Conservation (phyloP, 192 early-diverging fungal genomes). For the Physocladia obscura region DNA sequence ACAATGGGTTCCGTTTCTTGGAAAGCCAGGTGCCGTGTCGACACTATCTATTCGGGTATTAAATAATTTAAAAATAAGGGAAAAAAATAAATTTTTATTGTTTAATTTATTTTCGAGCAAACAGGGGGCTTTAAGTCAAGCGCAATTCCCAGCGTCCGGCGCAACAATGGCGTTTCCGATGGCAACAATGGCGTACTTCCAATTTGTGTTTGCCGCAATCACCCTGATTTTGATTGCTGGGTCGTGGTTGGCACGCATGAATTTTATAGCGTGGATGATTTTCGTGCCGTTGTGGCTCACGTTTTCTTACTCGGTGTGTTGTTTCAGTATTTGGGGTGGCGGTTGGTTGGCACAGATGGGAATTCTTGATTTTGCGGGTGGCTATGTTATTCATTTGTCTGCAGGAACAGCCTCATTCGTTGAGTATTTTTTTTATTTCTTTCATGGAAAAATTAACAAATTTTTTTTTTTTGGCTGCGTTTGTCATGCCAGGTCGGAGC, state of each 20-base stretch:
- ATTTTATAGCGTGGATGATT: slow-evolving; percentile 81
- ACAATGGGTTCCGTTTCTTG: too few species aligned
- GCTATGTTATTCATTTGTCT: slow-evolving; percentile 91
- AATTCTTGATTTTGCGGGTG: slow-evolving; percentile 91
- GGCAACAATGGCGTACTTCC: too few species aligned
- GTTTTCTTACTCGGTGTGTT: slow-evolving; percentile 89
- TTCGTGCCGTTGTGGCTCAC: slow-evolving; percentile 92
- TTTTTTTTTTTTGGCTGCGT: too few species aligned
- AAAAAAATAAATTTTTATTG: too few species aligned
- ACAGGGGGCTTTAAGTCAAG: too few species aligned
- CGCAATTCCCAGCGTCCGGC: too few species aligned
- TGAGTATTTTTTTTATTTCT: background rate
- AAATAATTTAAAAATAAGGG: too few species aligned
- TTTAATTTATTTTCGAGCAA: too few species aligned
- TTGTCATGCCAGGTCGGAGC: too few species aligned
- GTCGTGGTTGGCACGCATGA: slow-evolving; percentile 84
- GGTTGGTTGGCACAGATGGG: slow-evolving; percentile 76
- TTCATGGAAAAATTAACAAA: background rate
- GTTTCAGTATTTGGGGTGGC: slow-evolving; percentile 90
- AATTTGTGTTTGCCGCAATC: slow-evolving; percentile 89
- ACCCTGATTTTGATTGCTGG: slow-evolving; percentile 90
- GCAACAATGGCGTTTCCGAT: too few species aligned
- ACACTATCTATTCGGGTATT: too few species aligned
- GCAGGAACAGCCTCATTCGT: slow-evolving; percentile 90
- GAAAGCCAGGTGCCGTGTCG: too few species aligned